Evolutionary conservation across 2,329 filamentous ascomycete species (phyloP).

Genomic region (Endoconidiophora laricicola): DNA sequence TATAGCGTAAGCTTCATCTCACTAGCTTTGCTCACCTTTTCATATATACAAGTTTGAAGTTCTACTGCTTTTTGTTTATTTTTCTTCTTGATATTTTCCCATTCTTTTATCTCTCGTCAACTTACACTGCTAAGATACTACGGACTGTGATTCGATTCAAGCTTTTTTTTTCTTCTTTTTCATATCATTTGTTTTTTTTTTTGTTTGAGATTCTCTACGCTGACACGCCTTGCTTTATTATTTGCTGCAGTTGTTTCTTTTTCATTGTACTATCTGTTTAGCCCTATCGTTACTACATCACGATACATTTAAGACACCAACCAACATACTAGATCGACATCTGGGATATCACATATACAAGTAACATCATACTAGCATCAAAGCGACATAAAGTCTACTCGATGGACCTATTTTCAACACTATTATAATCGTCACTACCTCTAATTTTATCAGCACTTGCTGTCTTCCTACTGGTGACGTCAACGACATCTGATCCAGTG

Average conservation of each 20-base stretch:
- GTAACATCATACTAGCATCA: too few relatives aligned
- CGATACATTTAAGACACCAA: too few relatives aligned
- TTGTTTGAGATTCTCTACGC: neutral
- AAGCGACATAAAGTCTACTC: too few relatives aligned
- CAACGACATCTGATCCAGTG: neutral
- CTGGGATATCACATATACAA: too few relatives aligned
- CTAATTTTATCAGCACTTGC: neutral
- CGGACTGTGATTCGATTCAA: neutral
- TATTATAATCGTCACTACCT: neutral
- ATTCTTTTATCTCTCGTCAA: neutral
- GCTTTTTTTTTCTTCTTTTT: neutral
- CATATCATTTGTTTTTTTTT: constrained; percentile 1
- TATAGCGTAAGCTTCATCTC: neutral
- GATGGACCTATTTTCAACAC: too few relatives aligned
- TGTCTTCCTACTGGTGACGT: neutral
- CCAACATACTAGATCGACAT: too few relatives aligned
- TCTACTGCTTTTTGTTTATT: neutral
- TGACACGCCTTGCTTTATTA: neutral
- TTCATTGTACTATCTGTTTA: neutral
- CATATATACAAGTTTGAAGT: too few relatives aligned
- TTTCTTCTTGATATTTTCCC: neutral
- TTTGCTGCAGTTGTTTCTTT: neutral
- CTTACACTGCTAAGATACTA: neutral
- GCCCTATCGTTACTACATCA: too few relatives aligned
- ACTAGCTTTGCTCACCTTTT: too few relatives aligned